Percentiles rank a stretch among this genome's conserved stretches.
These are phyloP conservation scores for Rhypophila decipiens DNA, from an alignment of 495 filamentous ascomycete genomes.

Conservation along the genomic window DNA sequence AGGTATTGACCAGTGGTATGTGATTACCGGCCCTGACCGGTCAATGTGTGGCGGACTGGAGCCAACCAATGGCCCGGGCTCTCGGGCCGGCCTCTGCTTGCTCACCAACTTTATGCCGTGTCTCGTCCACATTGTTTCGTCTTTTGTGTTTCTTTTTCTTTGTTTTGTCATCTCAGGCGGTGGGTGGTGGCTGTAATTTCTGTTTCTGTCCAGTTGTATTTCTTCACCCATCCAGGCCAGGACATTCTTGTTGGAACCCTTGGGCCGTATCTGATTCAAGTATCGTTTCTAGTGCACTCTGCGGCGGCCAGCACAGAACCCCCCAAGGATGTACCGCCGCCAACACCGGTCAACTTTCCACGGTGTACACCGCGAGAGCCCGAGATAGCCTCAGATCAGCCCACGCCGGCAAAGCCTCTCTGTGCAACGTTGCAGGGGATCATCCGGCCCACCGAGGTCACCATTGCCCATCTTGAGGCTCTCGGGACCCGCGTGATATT, in stretches of 20 bases:
- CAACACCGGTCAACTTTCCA: slow-evolving; percentile 49
- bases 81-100: too few species aligned
- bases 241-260: too few species aligned
- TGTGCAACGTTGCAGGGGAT: slow-evolving; percentile 39
- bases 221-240: too few species aligned
- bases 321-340: slow-evolving; percentile 43
- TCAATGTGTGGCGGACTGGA: too few species aligned
- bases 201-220: too few species aligned
- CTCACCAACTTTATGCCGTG: too few species aligned
- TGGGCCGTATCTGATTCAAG: background rate
- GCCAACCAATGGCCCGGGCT: too few species aligned
- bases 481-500: slow-evolving; percentile 43
- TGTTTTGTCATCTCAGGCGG: too few species aligned
- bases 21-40: too few species aligned
- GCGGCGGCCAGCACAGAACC: slow-evolving; percentile 10
- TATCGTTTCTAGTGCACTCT: background rate
- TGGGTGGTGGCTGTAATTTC: too few species aligned
- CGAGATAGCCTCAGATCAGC: slow-evolving; percentile 6
- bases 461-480: slow-evolving; percentile 40
- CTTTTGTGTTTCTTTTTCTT: background rate
- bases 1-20: too few species aligned
- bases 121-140: background rate
- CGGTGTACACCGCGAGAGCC: slow-evolving; percentile 30
- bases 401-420: slow-evolving; percentile 24
- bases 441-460: slow-evolving; percentile 41